Evolutionary conservation across 352 stramenopile species (phyloP).

Genomic region (Pythium utonaiense): DNA sequence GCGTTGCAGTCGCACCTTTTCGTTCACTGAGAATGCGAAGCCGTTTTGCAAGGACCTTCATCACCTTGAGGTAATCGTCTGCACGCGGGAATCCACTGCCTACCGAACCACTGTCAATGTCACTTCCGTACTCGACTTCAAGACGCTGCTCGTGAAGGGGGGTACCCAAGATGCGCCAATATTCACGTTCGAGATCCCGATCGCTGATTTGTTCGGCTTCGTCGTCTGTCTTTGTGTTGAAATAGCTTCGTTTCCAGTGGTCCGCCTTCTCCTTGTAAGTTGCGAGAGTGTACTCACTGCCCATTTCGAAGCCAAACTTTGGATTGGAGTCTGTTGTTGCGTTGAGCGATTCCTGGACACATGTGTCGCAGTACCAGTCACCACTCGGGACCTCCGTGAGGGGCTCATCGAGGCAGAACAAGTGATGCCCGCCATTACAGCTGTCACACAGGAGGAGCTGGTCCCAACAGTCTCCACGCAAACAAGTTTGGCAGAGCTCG

Average conservation of each 20-base stretch:
- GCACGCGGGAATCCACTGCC: constrained; percentile 85
- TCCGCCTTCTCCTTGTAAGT: constrained; percentile 85
- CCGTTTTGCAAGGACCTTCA: constrained; percentile 48
- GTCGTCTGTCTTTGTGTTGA: constrained; percentile 37
- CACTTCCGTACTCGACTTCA: constrained; percentile 91
- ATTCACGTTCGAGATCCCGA: constrained; percentile 79
- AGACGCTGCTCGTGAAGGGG: constrained; percentile 71
- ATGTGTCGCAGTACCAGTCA: constrained; percentile 80
- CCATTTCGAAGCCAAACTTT: constrained; percentile 84
- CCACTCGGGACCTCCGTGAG: constrained; percentile 52
- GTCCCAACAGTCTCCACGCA: constrained; percentile 81
- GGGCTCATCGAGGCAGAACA: constrained; percentile 71
- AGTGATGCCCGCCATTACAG: constrained; percentile 78
- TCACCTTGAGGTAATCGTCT: constrained; percentile 51
- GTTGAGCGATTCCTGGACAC: constrained; percentile 53
- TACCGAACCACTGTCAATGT: constrained; percentile 84
- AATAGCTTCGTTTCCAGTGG: constrained; percentile 79
- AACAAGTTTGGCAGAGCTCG: constrained; percentile 80
- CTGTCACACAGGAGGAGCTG: constrained; percentile 75
- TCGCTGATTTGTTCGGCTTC: constrained; percentile 49
- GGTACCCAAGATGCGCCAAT: constrained; percentile 86
- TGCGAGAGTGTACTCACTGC: constrained; percentile 69
- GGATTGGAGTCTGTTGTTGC: constrained; percentile 39
- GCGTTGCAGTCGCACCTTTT: constrained; percentile 12
- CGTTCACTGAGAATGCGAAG: constrained; percentile 43